These are phyloP conservation scores for Phoenix dactylifera DNA, from an alignment of 176 grass and related monocot species.

Conservation along the genomic window DNA sequence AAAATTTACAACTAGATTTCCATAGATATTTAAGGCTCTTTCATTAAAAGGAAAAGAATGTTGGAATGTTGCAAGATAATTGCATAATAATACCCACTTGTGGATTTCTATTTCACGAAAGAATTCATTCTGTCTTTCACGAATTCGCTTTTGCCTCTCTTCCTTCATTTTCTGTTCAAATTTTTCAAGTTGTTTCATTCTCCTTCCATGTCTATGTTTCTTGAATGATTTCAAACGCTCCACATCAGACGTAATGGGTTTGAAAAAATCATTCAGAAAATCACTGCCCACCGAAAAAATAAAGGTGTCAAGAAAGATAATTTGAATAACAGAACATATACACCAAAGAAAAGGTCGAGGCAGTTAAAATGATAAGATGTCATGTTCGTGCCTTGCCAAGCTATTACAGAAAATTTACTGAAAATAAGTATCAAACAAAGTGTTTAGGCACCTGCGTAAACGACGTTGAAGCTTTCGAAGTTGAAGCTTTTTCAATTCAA, in stretches of 20 bases:
- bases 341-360: neutral
- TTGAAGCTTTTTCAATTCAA: slow-evolving; percentile 98
- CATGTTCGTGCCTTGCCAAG: no score
- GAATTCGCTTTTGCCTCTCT: slow-evolving; percentile 96
- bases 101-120: slow-evolving; percentile 89
- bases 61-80: neutral
- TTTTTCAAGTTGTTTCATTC: slow-evolving; percentile 92
- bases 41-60: no score
- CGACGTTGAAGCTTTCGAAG: slow-evolving; percentile 81
- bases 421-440: no score
- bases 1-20: no score
- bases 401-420: no score
- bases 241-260: slow-evolving; percentile 59
- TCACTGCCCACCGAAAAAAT: slow-evolving; percentile 51
- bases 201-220: slow-evolving; percentile 84
- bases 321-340: slow-evolving; percentile 3
- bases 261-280: slow-evolving; percentile 93
- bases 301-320: slow-evolving; percentile 20
- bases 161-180: slow-evolving; percentile 99
- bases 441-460: slow-evolving; percentile 52
- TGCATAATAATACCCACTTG: slow-evolving; percentile 39
- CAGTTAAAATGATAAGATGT: no score
- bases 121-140: slow-evolving; percentile 96
- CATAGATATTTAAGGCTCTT: no score
- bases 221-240: slow-evolving; percentile 77